A percentile compares a stretch with the other conserved stretches of the same genome.
These are phyloP conservation scores for Claviceps arundinis DNA, from an alignment of 2,329 filamentous ascomycete genomes.

Conservation along the genomic window DNA sequence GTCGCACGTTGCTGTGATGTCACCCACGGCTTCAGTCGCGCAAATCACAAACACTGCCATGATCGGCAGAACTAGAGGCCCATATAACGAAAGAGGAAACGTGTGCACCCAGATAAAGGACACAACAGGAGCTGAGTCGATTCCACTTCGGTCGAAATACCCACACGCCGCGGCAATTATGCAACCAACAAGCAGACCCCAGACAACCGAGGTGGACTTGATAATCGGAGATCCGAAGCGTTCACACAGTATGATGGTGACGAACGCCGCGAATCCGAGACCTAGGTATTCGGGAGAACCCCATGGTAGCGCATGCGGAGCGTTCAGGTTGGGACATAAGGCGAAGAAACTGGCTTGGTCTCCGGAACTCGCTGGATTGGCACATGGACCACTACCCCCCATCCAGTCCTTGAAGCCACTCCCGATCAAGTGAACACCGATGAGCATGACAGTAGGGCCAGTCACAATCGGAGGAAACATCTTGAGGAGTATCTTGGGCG, in stretches of 20 bases:
- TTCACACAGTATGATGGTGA: constrained; percentile 69
- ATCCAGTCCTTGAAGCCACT: constrained; percentile 68
- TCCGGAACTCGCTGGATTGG: constrained; percentile 31
- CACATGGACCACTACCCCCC: constrained; percentile 53
- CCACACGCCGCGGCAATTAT: constrained; percentile 66
- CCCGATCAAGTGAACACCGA: constrained; percentile 59
- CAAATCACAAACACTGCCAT: constrained; percentile 59
- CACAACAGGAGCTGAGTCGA: constrained; percentile 55
- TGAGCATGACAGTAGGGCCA: constrained; percentile 55
- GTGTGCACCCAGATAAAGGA: constrained; percentile 73
- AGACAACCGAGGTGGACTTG: constrained; percentile 65
- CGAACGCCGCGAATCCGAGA: constrained; percentile 67
- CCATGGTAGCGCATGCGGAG: constrained; percentile 63
- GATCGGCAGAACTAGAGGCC: constrained; percentile 58
- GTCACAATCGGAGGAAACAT: constrained; percentile 72
- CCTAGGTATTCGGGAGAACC: constrained; percentile 66
- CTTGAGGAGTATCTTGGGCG: constrained; percentile 52
- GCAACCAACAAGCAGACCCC: constrained; percentile 62
- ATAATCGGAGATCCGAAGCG: constrained; percentile 73
- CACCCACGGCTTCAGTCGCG: constrained; percentile 67
- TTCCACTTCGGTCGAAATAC: constrained; percentile 63
- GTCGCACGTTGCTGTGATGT: constrained; percentile 71
- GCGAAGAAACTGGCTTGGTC: constrained; percentile 32
- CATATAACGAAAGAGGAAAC: constrained; percentile 59
- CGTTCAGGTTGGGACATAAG: constrained; percentile 52